Base-by-base conservation (phyloP, 2,329 filamentous ascomycete species). In the Aspergillus sp. region DNA sequence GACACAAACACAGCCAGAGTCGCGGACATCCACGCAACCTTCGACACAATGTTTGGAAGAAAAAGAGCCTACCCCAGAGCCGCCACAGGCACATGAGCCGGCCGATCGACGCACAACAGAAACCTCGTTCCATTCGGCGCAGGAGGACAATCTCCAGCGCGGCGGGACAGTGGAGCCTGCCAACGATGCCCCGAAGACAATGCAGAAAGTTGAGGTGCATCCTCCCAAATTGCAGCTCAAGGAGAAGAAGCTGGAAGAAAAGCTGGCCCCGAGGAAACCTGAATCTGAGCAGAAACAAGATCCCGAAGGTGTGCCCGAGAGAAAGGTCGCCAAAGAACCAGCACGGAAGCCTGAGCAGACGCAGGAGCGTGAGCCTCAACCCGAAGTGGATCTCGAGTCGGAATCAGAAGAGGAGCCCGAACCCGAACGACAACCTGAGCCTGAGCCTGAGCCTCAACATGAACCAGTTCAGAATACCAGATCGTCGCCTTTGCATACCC, bases 121-220 rank as follows among this genome's bases (percentile, higher is more conserved):
- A 42, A 66, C 64, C 20, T 74, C 72, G 1, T 75, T 75, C 53
- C 72, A 75, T 49, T 75, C 73, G 7, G 73, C 73, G 7, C 65
- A 62, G 45, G 70, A 73, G 52, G 59, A 71, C 43, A 54, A 64
- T 27, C 56, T 60, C 42, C 50, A 64, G 42, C 62, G 67, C 19
- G 63, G 55, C 48, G 57, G 65, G 50, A 71, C 65, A 1, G 61
- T 63, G 12, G 68, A 73, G 45, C 70, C 68, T 7, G 59, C 60
- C 48, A 62, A 64, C 35, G 49, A 63, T n/a, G 63, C 62, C 42
- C 46, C 59, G 39, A 54, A 57, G 38, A 53, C 58, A 27, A 53
- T 61, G 5, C 54, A 55, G 25, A 53, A 55, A 39, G 54, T 45
- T 43, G 51, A 57, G 33, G 54, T 51, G 25, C 50, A 51, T 23